Conservation (phyloP, 2,329 filamentous ascomycete species). For the Fusarium duplospermum region DNA sequence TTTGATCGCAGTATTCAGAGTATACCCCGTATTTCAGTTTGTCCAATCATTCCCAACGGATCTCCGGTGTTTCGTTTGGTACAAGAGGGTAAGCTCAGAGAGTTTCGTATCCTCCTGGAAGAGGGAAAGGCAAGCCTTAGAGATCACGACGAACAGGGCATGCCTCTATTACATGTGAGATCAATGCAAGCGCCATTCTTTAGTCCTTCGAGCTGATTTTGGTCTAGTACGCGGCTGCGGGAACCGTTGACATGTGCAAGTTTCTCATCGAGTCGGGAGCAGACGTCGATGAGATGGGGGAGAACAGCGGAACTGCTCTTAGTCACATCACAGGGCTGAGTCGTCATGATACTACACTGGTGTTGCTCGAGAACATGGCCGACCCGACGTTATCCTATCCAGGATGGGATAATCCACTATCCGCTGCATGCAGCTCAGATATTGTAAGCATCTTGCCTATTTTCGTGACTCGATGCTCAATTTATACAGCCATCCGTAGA, state of each 20-base stretch:
- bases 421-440: slow-evolving; percentile 7
- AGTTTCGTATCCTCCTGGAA: not conserved
- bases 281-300: slow-evolving; percentile 27
- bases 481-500: slow-evolving; percentile 7
- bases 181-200: too few species aligned
- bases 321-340: slow-evolving; percentile 4
- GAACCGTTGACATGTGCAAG: slow-evolving; percentile 16
- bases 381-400: slow-evolving; percentile 13
- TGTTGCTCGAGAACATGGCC: slow-evolving; percentile 22
- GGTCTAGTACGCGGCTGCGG: slow-evolving; percentile 13
- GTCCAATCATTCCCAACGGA: slow-evolving; percentile 15
- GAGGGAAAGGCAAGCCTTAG: slow-evolving; percentile 18
- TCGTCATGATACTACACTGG: slow-evolving; percentile 6
- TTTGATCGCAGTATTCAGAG: slow-evolving; percentile 29
- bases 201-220: not conserved
- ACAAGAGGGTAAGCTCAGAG: not conserved
- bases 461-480: too few species aligned
- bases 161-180: slow-evolving; percentile 24
- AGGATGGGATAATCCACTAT: slow-evolving; percentile 12
- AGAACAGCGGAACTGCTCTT: slow-evolving; percentile 11
- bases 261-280: slow-evolving; percentile 26
- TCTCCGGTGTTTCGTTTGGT: slow-evolving; percentile 6
- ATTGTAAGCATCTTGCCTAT: not conserved
- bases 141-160: slow-evolving; percentile 25
- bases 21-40: slow-evolving; percentile 24